A percentile compares a stretch with the other conserved stretches of the same genome.
These are phyloP conservation scores for Ophiorrhiza pumila DNA, from an alignment of 257 asterid species.

Conservation along the genomic window DNA sequence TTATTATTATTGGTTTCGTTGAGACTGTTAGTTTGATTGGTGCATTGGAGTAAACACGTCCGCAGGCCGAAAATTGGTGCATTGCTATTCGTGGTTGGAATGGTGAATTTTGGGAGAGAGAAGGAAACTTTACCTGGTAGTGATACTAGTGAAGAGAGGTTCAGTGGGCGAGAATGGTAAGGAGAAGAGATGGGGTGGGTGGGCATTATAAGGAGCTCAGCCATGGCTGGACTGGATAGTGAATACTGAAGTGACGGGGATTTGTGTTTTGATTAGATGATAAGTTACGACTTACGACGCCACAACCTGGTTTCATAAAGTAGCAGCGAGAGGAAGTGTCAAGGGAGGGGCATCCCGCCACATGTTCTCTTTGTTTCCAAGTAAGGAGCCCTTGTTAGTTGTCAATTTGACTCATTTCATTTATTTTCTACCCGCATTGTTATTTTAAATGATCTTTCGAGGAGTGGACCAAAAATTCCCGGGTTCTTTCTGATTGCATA, in stretches of 20 bases:
- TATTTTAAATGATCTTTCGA: too few relatives aligned
- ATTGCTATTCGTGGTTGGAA: not conserved
- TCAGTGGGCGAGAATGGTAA: not conserved
- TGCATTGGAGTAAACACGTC: conserved; percentile 25
- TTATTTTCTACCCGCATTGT: too few relatives aligned
- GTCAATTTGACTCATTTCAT: too few relatives aligned
- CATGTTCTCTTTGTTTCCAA: too few relatives aligned
- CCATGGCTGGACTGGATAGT: conserved; percentile 9
- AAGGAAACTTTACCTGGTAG: conserved; percentile 5
- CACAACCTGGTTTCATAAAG: not conserved
- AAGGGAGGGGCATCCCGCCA: too few relatives aligned
- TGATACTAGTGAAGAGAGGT: conserved; percentile 1
- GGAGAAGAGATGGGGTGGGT: conserved; percentile 9
- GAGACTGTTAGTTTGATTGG: conserved; percentile 1
- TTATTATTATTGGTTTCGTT: conserved; percentile 23
- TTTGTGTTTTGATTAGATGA: not conserved
- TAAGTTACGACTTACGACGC: not conserved
- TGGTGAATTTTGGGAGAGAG: conserved; percentile 10
- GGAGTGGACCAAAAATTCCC: too few relatives aligned
- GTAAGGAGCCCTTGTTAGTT: too few relatives aligned
- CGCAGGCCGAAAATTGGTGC: not conserved
- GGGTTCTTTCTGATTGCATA: too few relatives aligned
- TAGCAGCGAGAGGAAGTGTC: not conserved
- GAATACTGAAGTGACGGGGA: not conserved
- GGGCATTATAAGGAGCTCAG: conserved; percentile 12